phyloP scores from a whole-genome alignment of 805 yeast genomes.

The Metschnikowia reukaufii region DNA sequence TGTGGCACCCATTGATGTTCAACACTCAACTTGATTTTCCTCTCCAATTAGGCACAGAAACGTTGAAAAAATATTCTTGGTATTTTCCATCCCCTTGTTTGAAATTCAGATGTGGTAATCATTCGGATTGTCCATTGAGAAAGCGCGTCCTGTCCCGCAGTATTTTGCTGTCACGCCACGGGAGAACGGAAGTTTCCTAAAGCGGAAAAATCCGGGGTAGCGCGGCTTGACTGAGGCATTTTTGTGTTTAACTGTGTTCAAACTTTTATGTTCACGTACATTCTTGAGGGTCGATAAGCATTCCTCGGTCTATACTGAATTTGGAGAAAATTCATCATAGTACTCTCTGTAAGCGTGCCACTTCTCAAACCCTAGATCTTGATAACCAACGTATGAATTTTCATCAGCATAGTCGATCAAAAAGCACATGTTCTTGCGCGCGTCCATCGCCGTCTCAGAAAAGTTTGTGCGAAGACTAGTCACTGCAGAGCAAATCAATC shows the following conservation, averaged over 20 bases:
- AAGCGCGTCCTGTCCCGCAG: background rate
- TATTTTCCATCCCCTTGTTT: background rate
- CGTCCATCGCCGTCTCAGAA: constrained; percentile 24
- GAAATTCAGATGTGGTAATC: too few relatives aligned
- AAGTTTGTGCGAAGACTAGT: constrained; percentile 24
- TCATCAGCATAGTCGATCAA: constrained; percentile 40
- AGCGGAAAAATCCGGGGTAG: constrained; percentile 26
- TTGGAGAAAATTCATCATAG: constrained; percentile 25
- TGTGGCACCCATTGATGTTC: too few relatives aligned
- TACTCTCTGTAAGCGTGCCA: constrained; percentile 41
- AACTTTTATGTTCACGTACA: background rate
- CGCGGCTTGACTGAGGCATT: constrained; percentile 9
- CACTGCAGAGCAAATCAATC: constrained; percentile 50
- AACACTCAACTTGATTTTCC: too few relatives aligned
- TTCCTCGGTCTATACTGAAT: background rate
- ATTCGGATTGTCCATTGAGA: too few relatives aligned
- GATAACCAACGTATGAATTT: constrained; percentile 33
- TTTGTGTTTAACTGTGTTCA: background rate
- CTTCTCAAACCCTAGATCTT: constrained; percentile 42
- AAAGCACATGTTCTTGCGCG: constrained; percentile 33
- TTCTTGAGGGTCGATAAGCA: background rate
- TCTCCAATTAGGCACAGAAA: too few relatives aligned
- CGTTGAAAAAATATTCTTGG: too few relatives aligned
- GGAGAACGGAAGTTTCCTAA: constrained; percentile 13
- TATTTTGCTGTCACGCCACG: constrained; percentile 4